These are phyloP conservation scores for Aegilops tauschii DNA, from an alignment of 176 grass and related monocot species.

Conservation along the genomic window DNA sequence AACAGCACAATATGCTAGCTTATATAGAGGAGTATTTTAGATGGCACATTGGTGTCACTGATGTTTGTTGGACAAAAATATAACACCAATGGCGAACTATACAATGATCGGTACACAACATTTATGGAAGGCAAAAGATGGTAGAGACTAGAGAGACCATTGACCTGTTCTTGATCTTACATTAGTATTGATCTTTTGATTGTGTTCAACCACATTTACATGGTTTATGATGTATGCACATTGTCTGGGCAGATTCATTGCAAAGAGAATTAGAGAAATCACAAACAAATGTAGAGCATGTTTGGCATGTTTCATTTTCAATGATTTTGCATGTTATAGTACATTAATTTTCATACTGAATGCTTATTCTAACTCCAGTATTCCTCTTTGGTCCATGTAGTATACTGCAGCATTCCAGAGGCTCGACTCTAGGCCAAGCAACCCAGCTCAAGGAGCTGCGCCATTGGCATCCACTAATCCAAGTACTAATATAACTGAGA, in stretches of 20 bases:
- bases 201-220: background rate
- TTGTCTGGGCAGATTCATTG: conserved; percentile 9
- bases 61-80: background rate
- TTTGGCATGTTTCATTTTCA: background rate
- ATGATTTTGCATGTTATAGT: background rate
- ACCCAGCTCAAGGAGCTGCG: conserved; percentile 51
- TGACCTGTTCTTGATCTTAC: background rate
- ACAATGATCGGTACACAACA: background rate
- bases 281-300: background rate
- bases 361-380: background rate
- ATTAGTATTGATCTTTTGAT: conserved; percentile 4
- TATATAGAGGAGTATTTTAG: background rate
- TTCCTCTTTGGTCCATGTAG: conserved; percentile 38
- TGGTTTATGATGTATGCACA: background rate
- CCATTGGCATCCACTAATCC: conserved; percentile 37
- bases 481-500: conserved; percentile 43
- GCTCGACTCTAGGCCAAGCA: conserved; percentile 60
- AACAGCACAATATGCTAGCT: background rate
- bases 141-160: background rate
- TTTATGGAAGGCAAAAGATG: background rate
- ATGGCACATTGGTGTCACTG: background rate
- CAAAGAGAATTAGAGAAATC: conserved; percentile 10
- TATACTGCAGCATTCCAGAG: conserved; percentile 77
- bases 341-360: background rate
- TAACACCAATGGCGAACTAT: background rate